Evolutionary conservation across 1,284 basidiomycete genomes (phyloP).

Genomic region (Naganishia sp.): DNA sequence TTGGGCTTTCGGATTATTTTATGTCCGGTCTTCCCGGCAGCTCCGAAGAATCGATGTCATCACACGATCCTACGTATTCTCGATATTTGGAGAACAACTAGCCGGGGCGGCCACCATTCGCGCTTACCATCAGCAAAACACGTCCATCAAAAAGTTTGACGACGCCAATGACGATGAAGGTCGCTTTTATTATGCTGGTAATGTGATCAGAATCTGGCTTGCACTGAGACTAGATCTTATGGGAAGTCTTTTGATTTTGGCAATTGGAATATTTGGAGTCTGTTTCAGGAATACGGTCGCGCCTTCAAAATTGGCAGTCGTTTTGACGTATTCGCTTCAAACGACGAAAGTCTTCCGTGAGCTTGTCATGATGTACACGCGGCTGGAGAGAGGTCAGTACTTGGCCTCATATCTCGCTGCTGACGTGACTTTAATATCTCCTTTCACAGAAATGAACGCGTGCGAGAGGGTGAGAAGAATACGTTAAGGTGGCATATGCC

Average conservation of each 20-base stretch:
- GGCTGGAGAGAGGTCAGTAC: conserved; percentile 75
- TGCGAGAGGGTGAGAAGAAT: conserved; percentile 69
- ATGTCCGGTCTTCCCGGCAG: conserved; percentile 44
- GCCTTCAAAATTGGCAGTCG: conserved; percentile 46
- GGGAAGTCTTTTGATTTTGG: conserved; percentile 38
- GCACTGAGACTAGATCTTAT: conserved; percentile 44
- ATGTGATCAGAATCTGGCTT: conserved; percentile 41
- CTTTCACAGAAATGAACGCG: conserved; percentile 72
- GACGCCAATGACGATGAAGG: conserved; percentile 40
- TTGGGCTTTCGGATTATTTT: conserved; percentile 36
- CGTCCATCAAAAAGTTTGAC: conserved; percentile 38
- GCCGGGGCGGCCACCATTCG: conserved; percentile 41
- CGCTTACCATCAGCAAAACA: conserved; percentile 41
- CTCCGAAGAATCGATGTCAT: conserved; percentile 47
- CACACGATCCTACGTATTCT: conserved; percentile 44
- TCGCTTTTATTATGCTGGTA: conserved; percentile 38
- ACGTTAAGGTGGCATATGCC: conserved; percentile 57
- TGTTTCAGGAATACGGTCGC: conserved; percentile 43
- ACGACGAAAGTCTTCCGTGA: conserved; percentile 35
- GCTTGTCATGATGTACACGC: conserved; percentile 52
- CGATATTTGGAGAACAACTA: conserved; percentile 46
- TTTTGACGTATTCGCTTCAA: conserved; percentile 45
- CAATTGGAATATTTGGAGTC: conserved; percentile 45
- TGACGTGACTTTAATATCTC: conserved; percentile 84
- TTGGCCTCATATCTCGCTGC: conserved; percentile 73